Evolutionary conservation across 257 asterid species (phyloP), one percentile per base, ranked within the genome.

Genomic region (Nicotiana sylvestris): DNA sequence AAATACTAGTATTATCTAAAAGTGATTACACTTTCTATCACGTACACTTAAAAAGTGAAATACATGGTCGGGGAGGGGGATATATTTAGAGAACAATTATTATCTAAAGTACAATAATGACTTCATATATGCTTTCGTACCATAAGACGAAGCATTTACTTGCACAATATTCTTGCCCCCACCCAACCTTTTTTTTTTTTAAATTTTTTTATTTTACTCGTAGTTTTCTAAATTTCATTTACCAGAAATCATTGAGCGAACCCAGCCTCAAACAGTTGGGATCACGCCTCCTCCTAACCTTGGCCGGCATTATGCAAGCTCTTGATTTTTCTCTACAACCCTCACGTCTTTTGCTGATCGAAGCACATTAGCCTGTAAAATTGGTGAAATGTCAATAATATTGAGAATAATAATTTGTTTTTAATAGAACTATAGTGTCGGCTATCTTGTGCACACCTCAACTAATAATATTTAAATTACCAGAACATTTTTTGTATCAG

Each of bases 311-410:
- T 65, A 89, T 27, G 87, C 86, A 85, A 92, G 92, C 85, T 91
- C 93, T 87, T 89, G 98, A 77, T 94, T 87, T 85, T 94, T 94
- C 93, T 92, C 98, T 87, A 94, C 98, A 78, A 92, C 89, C 88
- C 98, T 88, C 89, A 94, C 98, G 82, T 91, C 91, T 58, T 89
- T 84, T 56, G 90, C 91, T 81, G 96, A 91, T 92, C 97, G 87
- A 82, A 94, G 98, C 87, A 90, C 87, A 77, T 91, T 81, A 2
- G 94, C 96, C 97, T 93, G 87, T 33, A 82, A 55, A 32, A 56
- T 58, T 60, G 6, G 30, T 60, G 32, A 60, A 8, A 58, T 18
- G 29, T 3, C 5, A 18, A 58, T 60, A 60, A n/a, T 9, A n/a
- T 60, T 60, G 25, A 60, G 13, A 60, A 67, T 18, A 11, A 12